These are phyloP conservation scores for Wickerhamomyces mucosus DNA, from an alignment of 805 yeast genomes.

Conservation along the genomic window DNA sequence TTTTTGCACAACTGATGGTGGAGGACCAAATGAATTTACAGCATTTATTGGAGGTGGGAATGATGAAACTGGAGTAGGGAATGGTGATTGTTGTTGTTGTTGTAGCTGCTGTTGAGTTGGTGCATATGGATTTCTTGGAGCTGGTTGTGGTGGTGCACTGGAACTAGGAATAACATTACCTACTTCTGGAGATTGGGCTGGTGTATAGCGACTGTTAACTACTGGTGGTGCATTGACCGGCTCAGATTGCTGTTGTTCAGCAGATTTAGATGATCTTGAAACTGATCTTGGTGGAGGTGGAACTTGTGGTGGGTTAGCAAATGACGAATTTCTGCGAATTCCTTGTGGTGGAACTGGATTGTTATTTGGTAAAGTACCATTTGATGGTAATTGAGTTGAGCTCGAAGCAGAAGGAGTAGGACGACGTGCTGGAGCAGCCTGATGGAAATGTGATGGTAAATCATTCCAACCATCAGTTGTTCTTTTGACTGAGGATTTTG, in stretches of 20 bases:
- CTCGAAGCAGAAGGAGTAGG: conserved; percentile 37
- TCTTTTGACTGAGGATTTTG: conserved; percentile 22
- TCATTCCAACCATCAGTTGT: conserved; percentile 69
- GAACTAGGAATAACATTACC: conserved; percentile 28
- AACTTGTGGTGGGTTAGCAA: conserved; percentile 17
- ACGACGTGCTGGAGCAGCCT: conserved; percentile 23
- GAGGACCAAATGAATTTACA: conserved; percentile 9
- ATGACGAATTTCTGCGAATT: conserved; percentile 15
- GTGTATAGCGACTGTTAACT: conserved; percentile 25
- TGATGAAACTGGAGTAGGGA: conserved; percentile 4
- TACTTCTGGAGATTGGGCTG: conserved; percentile 14
- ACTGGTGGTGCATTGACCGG: conserved; percentile 18
- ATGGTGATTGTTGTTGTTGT: not conserved
- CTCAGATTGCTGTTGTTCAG: conserved; percentile 8
- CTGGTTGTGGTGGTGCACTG: conserved; percentile 6
- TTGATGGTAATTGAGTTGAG: conserved; percentile 10
- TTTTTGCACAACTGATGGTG: conserved; percentile 3
- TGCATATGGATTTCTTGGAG: conserved; percentile 27
- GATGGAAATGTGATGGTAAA: conserved; percentile 45
- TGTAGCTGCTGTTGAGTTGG: conserved; percentile 13
- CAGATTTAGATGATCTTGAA: conserved; percentile 17
- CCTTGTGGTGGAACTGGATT: conserved; percentile 13
- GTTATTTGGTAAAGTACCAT: conserved; percentile 15
- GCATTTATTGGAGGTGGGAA: too few relatives aligned
- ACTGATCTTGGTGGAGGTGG: conserved; percentile 28